Evolutionary conservation across 768 basidiomycete genomes (phyloP).

Genomic region (Termitomyces sp.): DNA sequence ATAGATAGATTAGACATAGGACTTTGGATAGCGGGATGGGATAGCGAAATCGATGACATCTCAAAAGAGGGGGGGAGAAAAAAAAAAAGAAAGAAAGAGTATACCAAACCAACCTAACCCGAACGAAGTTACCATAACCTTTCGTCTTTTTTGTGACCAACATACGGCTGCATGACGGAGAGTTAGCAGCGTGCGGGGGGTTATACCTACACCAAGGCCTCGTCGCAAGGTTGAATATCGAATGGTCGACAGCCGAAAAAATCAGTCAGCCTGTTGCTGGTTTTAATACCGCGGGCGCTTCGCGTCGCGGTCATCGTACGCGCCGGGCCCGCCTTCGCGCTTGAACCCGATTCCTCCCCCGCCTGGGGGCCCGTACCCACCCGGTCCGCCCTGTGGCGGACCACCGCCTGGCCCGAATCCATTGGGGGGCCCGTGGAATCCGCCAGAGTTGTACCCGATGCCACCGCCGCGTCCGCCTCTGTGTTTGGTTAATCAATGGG

Average conservation of each 20-base stretch:
- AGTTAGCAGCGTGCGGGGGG: constrained; percentile 7
- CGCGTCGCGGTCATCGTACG: constrained; percentile 76
- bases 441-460: constrained; percentile 66
- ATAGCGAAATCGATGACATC: constrained; percentile 2
- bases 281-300: constrained; percentile 78
- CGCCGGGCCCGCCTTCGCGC: constrained; percentile 63
- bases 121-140: constrained; percentile 1
- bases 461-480: constrained; percentile 69
- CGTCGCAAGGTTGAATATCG: background rate
- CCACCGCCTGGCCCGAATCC: constrained; percentile 36
- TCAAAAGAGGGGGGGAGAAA: background rate
- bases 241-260: background rate
- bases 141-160: background rate
- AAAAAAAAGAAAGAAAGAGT: background rate
- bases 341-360: constrained; percentile 73
- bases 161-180: background rate
- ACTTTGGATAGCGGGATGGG: constrained; percentile 5
- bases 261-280: constrained; percentile 17
- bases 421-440: constrained; percentile 45
- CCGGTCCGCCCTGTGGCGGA: constrained; percentile 19
- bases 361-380: constrained; percentile 31
- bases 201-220: constrained; percentile 14
- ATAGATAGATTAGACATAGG: constrained; percentile 6
- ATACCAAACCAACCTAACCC: constrained; percentile 11
- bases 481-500: constrained; percentile 11